Evolutionary conservation across 495 filamentous ascomycete genomes (phyloP).

Genomic region (Penicillium steckii): DNA sequence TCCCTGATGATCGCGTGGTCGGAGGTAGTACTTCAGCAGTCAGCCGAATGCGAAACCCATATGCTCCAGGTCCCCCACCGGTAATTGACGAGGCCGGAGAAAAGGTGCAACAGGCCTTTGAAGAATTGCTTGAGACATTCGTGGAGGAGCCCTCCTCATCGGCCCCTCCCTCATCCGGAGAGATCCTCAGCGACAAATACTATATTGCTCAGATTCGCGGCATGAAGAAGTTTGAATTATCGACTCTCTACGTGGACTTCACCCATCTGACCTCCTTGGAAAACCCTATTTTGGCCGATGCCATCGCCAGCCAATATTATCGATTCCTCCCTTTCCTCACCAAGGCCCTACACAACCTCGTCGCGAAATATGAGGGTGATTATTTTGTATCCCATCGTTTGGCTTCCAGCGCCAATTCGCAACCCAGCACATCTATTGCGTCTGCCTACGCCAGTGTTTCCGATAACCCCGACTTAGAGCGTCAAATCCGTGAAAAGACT

Average conservation of each 20-base stretch:
- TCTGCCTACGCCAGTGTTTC: conserved; percentile 66
- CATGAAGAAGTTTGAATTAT: conserved; percentile 80
- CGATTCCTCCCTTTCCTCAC: conserved; percentile 92
- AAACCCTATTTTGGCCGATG: conserved; percentile 73
- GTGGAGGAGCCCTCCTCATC: conserved; percentile 74
- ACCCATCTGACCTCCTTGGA: conserved; percentile 72
- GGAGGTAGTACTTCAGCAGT: conserved; percentile 53
- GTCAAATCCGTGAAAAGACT: conserved; percentile 55
- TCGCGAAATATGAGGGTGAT: conserved; percentile 88
- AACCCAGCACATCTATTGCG: conserved; percentile 64
- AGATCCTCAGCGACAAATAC: conserved; percentile 81
- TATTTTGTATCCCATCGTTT: conserved; percentile 91
- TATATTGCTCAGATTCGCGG: conserved; percentile 96
- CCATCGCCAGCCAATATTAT: conserved; percentile 88
- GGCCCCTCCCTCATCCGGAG: conserved; percentile 70
- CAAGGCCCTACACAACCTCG: conserved; percentile 84
- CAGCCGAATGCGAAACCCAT: conserved; percentile 57
- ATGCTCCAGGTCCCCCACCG: conserved; percentile 66
- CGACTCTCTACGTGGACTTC: conserved; percentile 96
- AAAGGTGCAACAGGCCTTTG: conserved; percentile 80
- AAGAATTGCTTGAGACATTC: conserved; percentile 84
- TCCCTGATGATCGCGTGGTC: conserved; percentile 63
- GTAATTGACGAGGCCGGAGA: conserved; percentile 88
- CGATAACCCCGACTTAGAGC: conserved; percentile 47
- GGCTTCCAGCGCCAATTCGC: conserved; percentile 58